A percentile compares a stretch with the other conserved stretches of the same genome.
These are phyloP conservation scores for Lecanicillium sp. DNA, from an alignment of 2,329 filamentous ascomycete species.

Conservation along the genomic window DNA sequence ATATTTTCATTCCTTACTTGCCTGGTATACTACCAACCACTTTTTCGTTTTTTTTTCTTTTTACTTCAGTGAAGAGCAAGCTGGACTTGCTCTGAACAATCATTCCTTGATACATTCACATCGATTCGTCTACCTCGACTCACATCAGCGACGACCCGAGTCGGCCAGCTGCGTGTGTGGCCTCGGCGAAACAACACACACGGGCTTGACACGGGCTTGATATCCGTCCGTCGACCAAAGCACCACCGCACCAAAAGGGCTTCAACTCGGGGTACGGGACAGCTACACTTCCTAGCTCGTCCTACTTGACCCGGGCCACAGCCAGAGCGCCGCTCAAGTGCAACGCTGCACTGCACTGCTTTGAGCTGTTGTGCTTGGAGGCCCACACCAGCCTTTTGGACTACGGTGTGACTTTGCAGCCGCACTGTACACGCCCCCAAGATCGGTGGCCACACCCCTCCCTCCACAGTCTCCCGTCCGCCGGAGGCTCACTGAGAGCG, in stretches of 20 bases:
- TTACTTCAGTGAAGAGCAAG: slow-evolving; percentile 40
- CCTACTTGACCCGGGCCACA: background rate
- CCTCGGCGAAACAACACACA: background rate
- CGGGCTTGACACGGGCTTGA: slow-evolving; percentile 1
- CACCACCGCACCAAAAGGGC: slow-evolving; percentile 2
- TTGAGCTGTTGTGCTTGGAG: no score
- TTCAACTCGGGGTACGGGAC: background rate
- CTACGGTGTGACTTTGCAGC: background rate
- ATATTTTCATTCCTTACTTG: slow-evolving; percentile 19
- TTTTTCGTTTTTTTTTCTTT: slow-evolving; percentile 22
- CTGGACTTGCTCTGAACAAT: slow-evolving; percentile 47
- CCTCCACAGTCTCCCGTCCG: background rate
- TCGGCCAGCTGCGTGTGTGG: no score
- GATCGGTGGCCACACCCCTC: slow-evolving; percentile 2
- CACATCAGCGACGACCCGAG: background rate
- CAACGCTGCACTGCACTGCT: no score
- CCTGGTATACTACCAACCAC: slow-evolving; percentile 20
- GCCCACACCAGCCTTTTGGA: no score
- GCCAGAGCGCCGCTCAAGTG: background rate
- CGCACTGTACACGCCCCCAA: background rate
- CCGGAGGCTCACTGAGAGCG: no score
- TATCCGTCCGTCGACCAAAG: slow-evolving; percentile 3
- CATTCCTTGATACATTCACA: slow-evolving; percentile 2
- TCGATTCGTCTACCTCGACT: background rate
- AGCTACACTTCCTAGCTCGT: background rate